Evolutionary conservation across 208 protist species (phyloP).

Genomic region (Dictyostelium gargantuum): DNA sequence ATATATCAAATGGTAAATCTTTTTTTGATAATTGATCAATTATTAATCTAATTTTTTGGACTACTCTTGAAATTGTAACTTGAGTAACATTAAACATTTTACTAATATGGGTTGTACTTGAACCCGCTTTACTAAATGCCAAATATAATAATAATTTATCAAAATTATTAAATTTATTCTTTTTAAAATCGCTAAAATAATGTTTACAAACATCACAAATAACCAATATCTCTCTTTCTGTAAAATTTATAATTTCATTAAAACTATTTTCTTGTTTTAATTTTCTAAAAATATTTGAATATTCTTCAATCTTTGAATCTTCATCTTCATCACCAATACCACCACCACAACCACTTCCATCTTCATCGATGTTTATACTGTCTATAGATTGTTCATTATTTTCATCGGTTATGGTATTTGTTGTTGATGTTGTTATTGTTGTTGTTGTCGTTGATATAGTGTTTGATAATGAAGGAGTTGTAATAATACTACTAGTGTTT

Average conservation of each 20-base stretch:
- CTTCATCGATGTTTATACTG: no score
- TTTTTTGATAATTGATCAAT: neutral
- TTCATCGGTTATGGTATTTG: neutral
- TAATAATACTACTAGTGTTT: no score
- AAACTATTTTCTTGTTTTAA: neutral
- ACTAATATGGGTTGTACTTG: neutral
- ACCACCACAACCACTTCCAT: no score
- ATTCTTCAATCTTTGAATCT: neutral
- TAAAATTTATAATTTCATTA: neutral
- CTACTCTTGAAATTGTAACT: neutral
- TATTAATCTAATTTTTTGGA: neutral
- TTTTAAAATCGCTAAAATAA: neutral
- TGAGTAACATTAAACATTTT: neutral
- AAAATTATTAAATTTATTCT: neutral
- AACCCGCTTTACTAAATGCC: neutral
- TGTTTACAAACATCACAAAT: neutral
- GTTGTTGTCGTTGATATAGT: neutral
- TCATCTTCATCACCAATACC: neutral
- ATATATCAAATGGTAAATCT: neutral
- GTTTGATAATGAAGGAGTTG: no score
- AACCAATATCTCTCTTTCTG: neutral
- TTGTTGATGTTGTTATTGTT: neutral
- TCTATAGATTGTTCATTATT: no score
- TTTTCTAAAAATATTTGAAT: neutral
- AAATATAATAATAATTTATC: neutral